Conservation (phyloP, 768 basidiomycete genomes). For the Suillus tomentosus region DNA sequence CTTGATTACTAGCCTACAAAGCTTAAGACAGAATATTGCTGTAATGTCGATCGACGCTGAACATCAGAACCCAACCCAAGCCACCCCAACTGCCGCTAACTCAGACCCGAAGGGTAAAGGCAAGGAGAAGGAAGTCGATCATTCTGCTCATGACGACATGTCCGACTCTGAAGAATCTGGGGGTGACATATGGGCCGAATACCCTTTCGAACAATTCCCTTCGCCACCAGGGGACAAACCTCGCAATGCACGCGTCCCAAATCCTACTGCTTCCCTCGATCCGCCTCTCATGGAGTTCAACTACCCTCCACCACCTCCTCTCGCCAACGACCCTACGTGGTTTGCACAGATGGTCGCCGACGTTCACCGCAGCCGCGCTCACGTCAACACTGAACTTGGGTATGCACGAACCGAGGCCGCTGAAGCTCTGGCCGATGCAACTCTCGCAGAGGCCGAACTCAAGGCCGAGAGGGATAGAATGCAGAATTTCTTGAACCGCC, state of each 20-base stretch:
- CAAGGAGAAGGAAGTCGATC: constrained; percentile 10
- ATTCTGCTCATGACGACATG: neutral
- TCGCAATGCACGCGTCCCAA: neutral
- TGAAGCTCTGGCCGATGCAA: constrained; percentile 28
- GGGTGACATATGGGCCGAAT: constrained; percentile 16
- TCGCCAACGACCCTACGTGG: constrained; percentile 32
- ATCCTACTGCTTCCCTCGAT: constrained; percentile 13
- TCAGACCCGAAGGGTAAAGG: constrained; percentile 10
- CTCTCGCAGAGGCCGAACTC: constrained; percentile 30
- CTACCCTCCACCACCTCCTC: constrained; percentile 31
- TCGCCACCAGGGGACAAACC: constrained; percentile 24
- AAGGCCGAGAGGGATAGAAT: constrained; percentile 23
- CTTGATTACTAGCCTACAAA: neutral
- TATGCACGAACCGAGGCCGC: constrained; percentile 20
- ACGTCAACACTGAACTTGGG: constrained; percentile 22
- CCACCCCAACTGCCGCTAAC: neutral
- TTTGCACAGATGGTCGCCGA: constrained; percentile 28
- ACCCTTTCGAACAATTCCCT: constrained; percentile 33
- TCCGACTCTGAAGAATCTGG: neutral
- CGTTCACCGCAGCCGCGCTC: constrained; percentile 27
- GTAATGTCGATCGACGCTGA: neutral
- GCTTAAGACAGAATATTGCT: neutral
- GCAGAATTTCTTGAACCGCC: constrained; percentile 28
- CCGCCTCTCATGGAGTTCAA: constrained; percentile 31
- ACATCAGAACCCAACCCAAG: neutral